Conservation (phyloP, 2,329 filamentous ascomycete genomes). For the Cercospora berteroae region DNA sequence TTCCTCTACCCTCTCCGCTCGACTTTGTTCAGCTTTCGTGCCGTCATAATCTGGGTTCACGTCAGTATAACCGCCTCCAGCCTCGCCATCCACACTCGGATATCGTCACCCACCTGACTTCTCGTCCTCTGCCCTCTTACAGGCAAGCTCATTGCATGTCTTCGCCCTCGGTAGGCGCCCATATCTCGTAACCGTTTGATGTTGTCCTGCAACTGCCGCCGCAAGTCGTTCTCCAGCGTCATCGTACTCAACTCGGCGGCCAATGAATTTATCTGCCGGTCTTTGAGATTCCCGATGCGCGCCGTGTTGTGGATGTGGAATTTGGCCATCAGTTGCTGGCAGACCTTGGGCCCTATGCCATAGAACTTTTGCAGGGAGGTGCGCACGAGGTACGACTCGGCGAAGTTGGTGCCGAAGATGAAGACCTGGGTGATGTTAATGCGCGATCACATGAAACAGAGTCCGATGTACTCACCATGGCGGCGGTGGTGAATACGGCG, state of each 20-base stretch:
- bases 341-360: conserved; percentile 70
- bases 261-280: conserved; percentile 75
- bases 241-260: conserved; percentile 83
- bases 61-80: conserved; percentile 12
- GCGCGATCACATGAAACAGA: neutral
- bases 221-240: conserved; percentile 89
- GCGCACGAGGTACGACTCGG: conserved; percentile 71
- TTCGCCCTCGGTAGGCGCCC: conserved; percentile 80
- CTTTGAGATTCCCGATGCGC: conserved; percentile 70
- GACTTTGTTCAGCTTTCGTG: conserved; percentile 58
- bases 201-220: conserved; percentile 75
- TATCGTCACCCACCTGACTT: conserved; percentile 58
- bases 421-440: conserved; percentile 46
- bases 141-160: conserved; percentile 90
- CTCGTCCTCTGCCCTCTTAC: conserved; percentile 87
- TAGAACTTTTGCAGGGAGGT: conserved; percentile 78
- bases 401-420: conserved; percentile 83
- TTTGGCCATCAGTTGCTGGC: conserved; percentile 77
- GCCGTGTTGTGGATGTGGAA: conserved; percentile 83
- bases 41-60: conserved; percentile 55
- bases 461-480: conserved; percentile 16
- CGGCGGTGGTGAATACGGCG: neutral
- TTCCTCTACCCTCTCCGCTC: conserved; percentile 48
- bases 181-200: conserved; percentile 86
- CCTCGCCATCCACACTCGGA: neutral